Percentiles rank a stretch among this genome's conserved stretches.
Conservation (phyloP, 2,329 filamentous ascomycete species). For the Tolypocladium tundrense region DNA sequence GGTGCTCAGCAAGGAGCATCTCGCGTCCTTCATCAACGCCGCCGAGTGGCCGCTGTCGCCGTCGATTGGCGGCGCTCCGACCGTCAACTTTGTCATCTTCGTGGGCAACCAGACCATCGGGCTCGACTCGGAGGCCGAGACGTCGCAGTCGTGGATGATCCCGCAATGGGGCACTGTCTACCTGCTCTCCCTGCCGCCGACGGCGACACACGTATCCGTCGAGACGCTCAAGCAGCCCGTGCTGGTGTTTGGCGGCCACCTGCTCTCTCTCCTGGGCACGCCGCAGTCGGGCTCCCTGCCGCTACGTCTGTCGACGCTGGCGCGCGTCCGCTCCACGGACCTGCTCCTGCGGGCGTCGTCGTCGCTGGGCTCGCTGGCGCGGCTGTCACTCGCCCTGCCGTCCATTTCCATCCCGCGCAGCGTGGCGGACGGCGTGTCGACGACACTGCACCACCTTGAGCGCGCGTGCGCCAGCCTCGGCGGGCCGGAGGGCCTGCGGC, state of each 20-base stretch:
- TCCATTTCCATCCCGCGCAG: constrained; percentile 84
- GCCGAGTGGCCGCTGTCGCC: constrained; percentile 95
- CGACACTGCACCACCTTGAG: constrained; percentile 67
- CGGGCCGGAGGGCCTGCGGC: constrained; percentile 56
- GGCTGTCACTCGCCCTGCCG: constrained; percentile 71
- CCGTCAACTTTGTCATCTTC: constrained; percentile 92
- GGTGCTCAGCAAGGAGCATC: constrained; percentile 69
- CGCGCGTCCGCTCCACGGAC: constrained; percentile 75
- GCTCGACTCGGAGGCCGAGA: constrained; percentile 31
- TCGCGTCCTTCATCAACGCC: constrained; percentile 92
- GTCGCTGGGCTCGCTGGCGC: constrained; percentile 84
- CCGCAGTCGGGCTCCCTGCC: constrained; percentile 76
- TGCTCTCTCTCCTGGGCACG: constrained; percentile 78
- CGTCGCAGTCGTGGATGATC: constrained; percentile 70
- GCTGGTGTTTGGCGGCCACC: constrained; percentile 81
- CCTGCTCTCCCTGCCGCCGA: constrained; percentile 38
- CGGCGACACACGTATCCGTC: constrained; percentile 43
- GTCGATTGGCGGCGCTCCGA: constrained; percentile 86
- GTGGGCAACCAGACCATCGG: constrained; percentile 68
- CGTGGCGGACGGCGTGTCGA: constrained; percentile 76
- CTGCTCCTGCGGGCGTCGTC: constrained; percentile 83
- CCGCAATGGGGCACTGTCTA: constrained; percentile 84
- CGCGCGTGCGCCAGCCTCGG: constrained; percentile 65
- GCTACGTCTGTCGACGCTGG: constrained; percentile 72
- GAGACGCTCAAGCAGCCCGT: constrained; percentile 68